Evolutionary conservation across 1,284 basidiomycete genomes (phyloP).

Genomic region (Cryptococcus sp.): DNA sequence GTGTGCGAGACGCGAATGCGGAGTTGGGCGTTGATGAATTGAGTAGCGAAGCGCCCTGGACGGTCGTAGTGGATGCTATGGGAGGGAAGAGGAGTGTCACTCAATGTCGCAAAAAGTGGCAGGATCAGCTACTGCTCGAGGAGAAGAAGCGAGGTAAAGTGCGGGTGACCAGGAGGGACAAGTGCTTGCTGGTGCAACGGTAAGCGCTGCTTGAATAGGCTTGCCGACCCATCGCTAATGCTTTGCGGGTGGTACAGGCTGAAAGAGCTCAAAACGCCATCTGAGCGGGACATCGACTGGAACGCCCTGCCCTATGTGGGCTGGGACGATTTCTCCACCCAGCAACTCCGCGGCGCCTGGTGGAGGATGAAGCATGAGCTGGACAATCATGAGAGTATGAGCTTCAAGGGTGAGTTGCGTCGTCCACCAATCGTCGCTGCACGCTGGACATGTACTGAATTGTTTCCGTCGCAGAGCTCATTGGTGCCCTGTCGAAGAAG

Average conservation of each 20-base stretch:
- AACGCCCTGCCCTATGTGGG: neutral
- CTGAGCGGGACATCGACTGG: neutral
- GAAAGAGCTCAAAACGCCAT: neutral
- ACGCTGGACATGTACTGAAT: neutral
- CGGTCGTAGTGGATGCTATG: slow-evolving; percentile 16
- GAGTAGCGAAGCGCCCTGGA: slow-evolving; percentile 14
- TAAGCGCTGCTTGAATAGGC: neutral
- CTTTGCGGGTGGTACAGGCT: neutral
- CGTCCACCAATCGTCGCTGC: neutral
- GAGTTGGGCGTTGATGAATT: slow-evolving; percentile 7
- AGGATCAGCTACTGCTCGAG: slow-evolving; percentile 6
- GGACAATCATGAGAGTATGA: neutral
- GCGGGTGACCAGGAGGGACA: slow-evolving; percentile 6
- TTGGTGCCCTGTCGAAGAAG: neutral
- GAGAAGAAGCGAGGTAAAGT: slow-evolving; percentile 3
- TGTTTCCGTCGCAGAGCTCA: neutral
- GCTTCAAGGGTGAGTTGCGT: neutral
- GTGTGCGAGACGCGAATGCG: slow-evolving; percentile 9
- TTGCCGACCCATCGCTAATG: no score
- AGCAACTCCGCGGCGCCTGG: neutral
- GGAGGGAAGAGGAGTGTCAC: slow-evolving; percentile 14
- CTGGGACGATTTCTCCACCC: slow-evolving; percentile 1
- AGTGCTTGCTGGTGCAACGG: neutral
- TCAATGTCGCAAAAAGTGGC: slow-evolving; percentile 22
- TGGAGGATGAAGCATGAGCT: neutral